A percentile compares a stretch with the other conserved stretches of the same genome.
These are phyloP conservation scores for Globisporangium splendens DNA, from an alignment of 352 stramenopile genomes.

Conservation along the genomic window DNA sequence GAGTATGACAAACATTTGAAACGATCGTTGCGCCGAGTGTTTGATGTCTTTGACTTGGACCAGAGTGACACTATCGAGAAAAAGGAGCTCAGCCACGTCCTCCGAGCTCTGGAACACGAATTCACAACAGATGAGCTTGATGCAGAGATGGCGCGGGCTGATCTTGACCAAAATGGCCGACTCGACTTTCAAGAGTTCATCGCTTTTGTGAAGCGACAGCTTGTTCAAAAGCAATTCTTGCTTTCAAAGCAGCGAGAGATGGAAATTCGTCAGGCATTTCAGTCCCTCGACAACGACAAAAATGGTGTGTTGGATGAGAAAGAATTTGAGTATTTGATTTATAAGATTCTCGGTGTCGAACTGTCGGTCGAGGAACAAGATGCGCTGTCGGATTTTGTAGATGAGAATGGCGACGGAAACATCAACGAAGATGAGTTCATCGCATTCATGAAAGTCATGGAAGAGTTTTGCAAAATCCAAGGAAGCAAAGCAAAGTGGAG, in stretches of 20 bases:
- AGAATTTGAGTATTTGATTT: constrained; percentile 75
- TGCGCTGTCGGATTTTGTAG: constrained; percentile 65
- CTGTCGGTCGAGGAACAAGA: constrained; percentile 71
- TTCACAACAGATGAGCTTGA: constrained; percentile 67
- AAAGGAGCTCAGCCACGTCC: constrained; percentile 55
- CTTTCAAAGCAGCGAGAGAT: constrained; percentile 61
- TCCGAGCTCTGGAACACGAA: constrained; percentile 67
- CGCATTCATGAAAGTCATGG: constrained; percentile 66
- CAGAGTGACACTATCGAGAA: constrained; percentile 71
- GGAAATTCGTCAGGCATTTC: constrained; percentile 71
- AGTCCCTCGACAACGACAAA: constrained; percentile 61
- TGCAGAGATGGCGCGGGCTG: constrained; percentile 47
- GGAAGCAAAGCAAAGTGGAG: constrained; percentile 29
- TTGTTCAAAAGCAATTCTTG: constrained; percentile 51
- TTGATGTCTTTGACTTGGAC: constrained; percentile 80
- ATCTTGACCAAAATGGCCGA: constrained; percentile 61
- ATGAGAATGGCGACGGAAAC: constrained; percentile 52
- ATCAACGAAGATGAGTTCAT: constrained; percentile 77
- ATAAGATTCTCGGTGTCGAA: constrained; percentile 71
- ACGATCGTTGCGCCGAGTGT: constrained; percentile 51
- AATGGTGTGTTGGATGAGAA: constrained; percentile 65
- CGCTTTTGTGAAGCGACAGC: constrained; percentile 59
- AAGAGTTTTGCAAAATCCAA: constrained; percentile 40
- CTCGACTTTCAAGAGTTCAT: constrained; percentile 79
- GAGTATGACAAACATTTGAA: constrained; percentile 67